A percentile compares a stretch with the other conserved stretches of the same genome.
phyloP scores from a whole-genome alignment of 192 early-diverging fungal species.

The Gigaspora rosea region DNA sequence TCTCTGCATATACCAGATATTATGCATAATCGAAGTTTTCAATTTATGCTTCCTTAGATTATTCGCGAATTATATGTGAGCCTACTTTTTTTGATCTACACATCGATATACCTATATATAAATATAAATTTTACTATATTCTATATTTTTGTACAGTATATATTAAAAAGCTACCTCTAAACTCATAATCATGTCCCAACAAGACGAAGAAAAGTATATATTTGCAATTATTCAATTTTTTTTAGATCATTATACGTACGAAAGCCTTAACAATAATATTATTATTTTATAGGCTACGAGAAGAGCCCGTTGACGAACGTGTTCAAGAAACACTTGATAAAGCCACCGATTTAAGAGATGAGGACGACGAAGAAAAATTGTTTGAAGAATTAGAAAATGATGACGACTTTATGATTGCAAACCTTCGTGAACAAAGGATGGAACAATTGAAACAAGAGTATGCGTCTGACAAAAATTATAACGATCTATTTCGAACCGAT shows the following conservation, averaged over 20 bases:
- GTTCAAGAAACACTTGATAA: slow-evolving; percentile 36
- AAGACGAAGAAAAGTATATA: no score
- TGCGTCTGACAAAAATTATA: slow-evolving; percentile 21
- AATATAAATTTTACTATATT: no score
- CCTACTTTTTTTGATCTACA: no score
- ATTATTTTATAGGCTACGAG: not conserved
- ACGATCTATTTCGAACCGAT: no score
- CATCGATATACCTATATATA: no score
- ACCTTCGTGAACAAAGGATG: slow-evolving; percentile 80
- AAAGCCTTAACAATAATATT: not conserved
- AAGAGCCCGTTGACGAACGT: slow-evolving; percentile 11
- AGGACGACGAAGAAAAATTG: slow-evolving; percentile 70
- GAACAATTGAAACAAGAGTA: slow-evolving; percentile 86
- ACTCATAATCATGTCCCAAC: no score
- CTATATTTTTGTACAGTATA: no score
- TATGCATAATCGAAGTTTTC: no score
- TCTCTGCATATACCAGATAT: no score
- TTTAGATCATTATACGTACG: not conserved
- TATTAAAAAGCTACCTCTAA: no score
- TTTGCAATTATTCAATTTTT: not conserved
- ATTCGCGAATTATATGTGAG: no score
- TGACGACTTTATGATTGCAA: slow-evolving; percentile 69
- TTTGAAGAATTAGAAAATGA: slow-evolving; percentile 88
- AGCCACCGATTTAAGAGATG: slow-evolving; percentile 35
- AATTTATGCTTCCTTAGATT: no score